Base-by-base conservation (phyloP, 345 rosid genomes). In the Citrus maxima region DNA sequence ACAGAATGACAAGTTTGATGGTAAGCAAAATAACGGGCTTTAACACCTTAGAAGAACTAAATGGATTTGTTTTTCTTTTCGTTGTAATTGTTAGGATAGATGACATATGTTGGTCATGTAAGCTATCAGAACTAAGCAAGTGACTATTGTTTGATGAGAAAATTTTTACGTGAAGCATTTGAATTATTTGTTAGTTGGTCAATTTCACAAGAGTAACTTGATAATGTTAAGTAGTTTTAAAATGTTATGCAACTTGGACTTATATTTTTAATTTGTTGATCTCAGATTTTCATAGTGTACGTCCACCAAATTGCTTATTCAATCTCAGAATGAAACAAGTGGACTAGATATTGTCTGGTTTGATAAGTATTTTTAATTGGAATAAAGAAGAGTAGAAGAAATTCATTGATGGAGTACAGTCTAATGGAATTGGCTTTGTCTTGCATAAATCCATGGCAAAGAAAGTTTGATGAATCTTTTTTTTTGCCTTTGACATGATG, bases 1-100 rank as follows among this genome's bases (percentile, higher is more conserved):
- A 3, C 97, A 95, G 81, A 95, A 95, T 86, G 98, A 95, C 64
- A 95, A 95, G 79, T 93, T 95, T 83, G 90, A 92, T 81, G 98
- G 99, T 93, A 82, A 88, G 90, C 78, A 37, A 35, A 22, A 22
- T 54, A 10, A n/a, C 27, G 28, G 21, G 9, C 6, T 62, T 62
- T 65, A 25, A 21, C 14, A 30, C 40, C 21, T 38, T 37, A 30
- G 16, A 35, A 65, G 49, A 55, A 72, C 66, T 28, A 14, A 42
- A 30, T 27, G 65, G 46, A 59, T 16, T 19, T 3, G 4, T 78
- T 69, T 74, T 38, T 64, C 65, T 56, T 25, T 64, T 19, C 59
- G n/a, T 27, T 51, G 6, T 32, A 56, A n/a, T 42, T 66, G 16
- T 64, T 22, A 12, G 14, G 60, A 62, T 74, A 28, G 21, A 62